phyloP scores from a whole-genome alignment of 129 eudicot species.

The Heracleum sosnowskyi region DNA sequence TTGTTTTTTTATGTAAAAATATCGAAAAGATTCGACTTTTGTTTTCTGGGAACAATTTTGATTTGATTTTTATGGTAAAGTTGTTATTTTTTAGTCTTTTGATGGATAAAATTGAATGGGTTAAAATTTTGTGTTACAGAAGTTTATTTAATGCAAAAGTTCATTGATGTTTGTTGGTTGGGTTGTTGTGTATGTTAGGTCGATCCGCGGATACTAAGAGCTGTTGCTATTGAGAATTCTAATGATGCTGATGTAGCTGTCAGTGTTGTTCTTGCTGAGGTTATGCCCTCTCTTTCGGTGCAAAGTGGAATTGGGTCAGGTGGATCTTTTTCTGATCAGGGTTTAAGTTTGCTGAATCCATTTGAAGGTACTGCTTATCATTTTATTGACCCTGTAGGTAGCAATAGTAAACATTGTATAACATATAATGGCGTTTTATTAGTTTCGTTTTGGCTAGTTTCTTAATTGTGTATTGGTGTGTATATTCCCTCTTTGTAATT shows the following conservation, averaged over 20 bases:
- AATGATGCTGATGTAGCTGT: slow-evolving; percentile 79
- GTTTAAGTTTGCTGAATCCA: slow-evolving; percentile 7
- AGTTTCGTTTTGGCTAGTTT: background rate
- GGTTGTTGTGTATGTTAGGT: slow-evolving; percentile 29
- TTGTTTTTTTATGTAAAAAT: too few species aligned
- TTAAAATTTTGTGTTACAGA: too few species aligned
- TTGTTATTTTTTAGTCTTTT: too few species aligned
- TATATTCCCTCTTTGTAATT: background rate
- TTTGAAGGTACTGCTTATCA: slow-evolving; percentile 25
- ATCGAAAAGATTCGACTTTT: too few species aligned
- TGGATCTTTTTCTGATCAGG: slow-evolving; percentile 13
- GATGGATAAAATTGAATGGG: too few species aligned
- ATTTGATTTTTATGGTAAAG: too few species aligned
- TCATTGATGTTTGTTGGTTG: background rate
- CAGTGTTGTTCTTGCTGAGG: slow-evolving; percentile 50
- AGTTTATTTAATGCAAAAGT: too few species aligned
- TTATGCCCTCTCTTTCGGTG: slow-evolving; percentile 38
- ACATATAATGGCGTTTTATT: background rate
- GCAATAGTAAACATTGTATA: background rate
- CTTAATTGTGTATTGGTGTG: background rate
- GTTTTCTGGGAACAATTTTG: too few species aligned
- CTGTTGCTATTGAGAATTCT: slow-evolving; percentile 78
- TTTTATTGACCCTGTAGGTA: background rate
- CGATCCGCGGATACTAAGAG: slow-evolving; percentile 63
- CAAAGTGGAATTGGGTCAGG: background rate